Base-by-base conservation (phyloP, 208 protist genomes). In the Leishmania tropica region DNA sequence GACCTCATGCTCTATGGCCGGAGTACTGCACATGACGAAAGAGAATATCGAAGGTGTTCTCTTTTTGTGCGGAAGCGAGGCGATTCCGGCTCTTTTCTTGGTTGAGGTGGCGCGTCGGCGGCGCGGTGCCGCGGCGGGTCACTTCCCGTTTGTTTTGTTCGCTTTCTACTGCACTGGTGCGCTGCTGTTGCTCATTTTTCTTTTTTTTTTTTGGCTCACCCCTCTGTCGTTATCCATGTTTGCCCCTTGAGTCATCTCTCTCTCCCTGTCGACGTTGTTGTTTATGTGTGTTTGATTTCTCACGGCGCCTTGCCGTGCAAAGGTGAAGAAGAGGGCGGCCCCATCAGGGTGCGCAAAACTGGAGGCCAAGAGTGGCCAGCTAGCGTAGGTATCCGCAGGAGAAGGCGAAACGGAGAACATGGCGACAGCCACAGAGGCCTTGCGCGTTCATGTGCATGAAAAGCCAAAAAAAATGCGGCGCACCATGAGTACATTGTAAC, bases 221-320 rank as follows among this genome's bases (percentile, higher is more conserved):
- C 60, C 48, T 35, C 10, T 76, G 35, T n/a, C 28, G 71, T 35
- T 13, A 35, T 81, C 40, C 10, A 74, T 28, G 13, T 11, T 47
- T 11, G 11, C 45, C 45, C 0, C 8, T 67, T 4, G 10, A 75
- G 45, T 24, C 72, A 78, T 91, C 67, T 86, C 74, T 84, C 86
- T 68, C 78, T 73, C 42, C 51, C 13, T 40, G 2, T 31, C 31
- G 31, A 31, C n/a, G 53, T 37, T 3, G 21, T 8, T 47, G 60
- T 35, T 35, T 7, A 10, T 7, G 7, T 35, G 19, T 28, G 21
- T 35, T 65, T 47, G 45, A 6, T 47, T 47, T 47, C 60, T 73
- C 68, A 13, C 21, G 15, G 31, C 11, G 62, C 2, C 28, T 13
- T 72, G 67, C 48, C 40, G 10, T 21, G 64, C 17, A 68, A 40